These are phyloP conservation scores for Graphiopsis chlorocephala DNA, from an alignment of 2,329 filamentous ascomycete genomes.

Conservation along the genomic window DNA sequence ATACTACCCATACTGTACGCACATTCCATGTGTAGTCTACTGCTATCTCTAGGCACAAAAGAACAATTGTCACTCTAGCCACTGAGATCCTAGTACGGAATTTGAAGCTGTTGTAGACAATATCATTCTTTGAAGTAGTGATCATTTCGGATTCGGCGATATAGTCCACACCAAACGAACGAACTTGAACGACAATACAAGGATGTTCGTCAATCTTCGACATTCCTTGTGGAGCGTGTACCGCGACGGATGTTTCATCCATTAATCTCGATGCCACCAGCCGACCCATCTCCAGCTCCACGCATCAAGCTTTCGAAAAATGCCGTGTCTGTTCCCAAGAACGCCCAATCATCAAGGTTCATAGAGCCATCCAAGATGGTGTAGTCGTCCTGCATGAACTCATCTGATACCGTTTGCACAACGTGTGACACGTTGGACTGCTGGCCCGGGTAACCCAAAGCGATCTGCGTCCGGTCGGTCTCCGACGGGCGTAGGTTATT, in stretches of 20 bases:
- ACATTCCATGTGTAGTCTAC: too few relatives aligned
- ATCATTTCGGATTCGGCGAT: too few relatives aligned
- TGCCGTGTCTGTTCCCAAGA: not conserved
- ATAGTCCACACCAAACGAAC: too few relatives aligned
- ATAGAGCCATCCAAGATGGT: not conserved
- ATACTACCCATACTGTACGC: too few relatives aligned
- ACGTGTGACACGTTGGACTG: not conserved
- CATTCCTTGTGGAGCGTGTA: too few relatives aligned
- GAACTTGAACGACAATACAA: too few relatives aligned
- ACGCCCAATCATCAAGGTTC: not conserved
- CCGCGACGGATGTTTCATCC: not conserved
- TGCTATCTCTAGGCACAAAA: too few relatives aligned
- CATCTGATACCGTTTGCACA: not conserved
- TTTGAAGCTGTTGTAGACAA: too few relatives aligned
- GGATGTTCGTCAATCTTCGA: too few relatives aligned
- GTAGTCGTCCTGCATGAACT: not conserved
- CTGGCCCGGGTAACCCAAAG: not conserved
- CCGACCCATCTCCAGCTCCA: not conserved
- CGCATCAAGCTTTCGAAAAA: not conserved
- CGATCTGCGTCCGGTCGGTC: not conserved
- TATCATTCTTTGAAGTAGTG: too few relatives aligned
- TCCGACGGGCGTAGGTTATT: not conserved
- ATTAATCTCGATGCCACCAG: not conserved
- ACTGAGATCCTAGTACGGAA: too few relatives aligned
- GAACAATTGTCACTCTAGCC: too few relatives aligned